Conservation (phyloP, 1,139 yeast species). For the Blastobotrys petasosporus region DNA sequence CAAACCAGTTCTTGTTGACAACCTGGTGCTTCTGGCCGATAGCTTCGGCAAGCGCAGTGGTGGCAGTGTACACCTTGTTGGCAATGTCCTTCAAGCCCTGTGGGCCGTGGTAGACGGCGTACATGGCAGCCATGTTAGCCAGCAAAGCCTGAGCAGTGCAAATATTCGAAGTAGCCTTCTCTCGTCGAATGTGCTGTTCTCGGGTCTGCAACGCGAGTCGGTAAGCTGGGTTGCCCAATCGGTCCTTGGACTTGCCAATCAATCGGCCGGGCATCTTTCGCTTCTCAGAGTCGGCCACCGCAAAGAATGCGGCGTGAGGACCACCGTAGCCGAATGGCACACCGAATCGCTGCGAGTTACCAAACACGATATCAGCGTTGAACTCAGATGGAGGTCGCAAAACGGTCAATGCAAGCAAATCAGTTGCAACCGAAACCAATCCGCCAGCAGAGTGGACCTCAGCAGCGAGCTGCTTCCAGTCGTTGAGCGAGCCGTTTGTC, state of each 20-base stretch:
- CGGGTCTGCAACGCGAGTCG: constrained; percentile 94
- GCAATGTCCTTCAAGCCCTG: constrained; percentile 82
- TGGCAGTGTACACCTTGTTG: constrained; percentile 65
- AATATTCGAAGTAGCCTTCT: constrained; percentile 94
- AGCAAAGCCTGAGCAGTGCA: constrained; percentile 96
- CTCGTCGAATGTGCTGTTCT: constrained; percentile 96
- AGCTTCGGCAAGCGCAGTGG: constrained; percentile 61
- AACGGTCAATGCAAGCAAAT: constrained; percentile 78
- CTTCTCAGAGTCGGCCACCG: constrained; percentile 70
- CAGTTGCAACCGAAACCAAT: constrained; percentile 79
- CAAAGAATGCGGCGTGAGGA: constrained; percentile 97
- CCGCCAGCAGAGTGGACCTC: constrained; percentile 68
- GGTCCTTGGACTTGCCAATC: constrained; percentile 87
- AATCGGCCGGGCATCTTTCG: constrained; percentile 96
- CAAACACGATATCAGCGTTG: constrained; percentile 91
- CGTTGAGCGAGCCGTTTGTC: constrained; percentile 68
- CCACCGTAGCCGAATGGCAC: constrained; percentile 98
- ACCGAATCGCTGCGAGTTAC: constrained; percentile 92
- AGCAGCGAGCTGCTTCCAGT: constrained; percentile 53
- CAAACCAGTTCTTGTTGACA: constrained; percentile 67
- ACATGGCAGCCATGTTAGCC: constrained; percentile 93
- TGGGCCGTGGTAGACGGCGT: constrained; percentile 95
- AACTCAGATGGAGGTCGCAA: constrained; percentile 77
- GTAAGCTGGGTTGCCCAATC: constrained; percentile 81
- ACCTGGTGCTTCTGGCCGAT: constrained; percentile 38